phyloP scores from a whole-genome alignment of 2,329 filamentous ascomycete species.

The Pseudogymnoascus sp. region DNA sequence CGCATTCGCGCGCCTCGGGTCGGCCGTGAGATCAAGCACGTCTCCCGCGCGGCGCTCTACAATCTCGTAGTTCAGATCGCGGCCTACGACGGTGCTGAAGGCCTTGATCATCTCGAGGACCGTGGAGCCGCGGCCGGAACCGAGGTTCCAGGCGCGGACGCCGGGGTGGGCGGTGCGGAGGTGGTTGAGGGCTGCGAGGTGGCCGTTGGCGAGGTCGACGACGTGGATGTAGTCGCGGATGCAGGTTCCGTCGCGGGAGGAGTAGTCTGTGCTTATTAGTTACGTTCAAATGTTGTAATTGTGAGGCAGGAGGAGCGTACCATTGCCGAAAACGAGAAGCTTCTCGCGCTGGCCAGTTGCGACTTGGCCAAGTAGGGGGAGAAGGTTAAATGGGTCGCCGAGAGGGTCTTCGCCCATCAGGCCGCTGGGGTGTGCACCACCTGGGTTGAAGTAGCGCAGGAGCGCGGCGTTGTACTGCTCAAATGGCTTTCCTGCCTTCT shows the following conservation, averaged over 20 bases:
- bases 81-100: conserved; percentile 80
- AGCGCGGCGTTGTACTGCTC: conserved; percentile 89
- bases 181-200: conserved; percentile 84
- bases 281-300: conserved; percentile 10
- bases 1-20: conserved; percentile 75
- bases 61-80: conserved; percentile 79
- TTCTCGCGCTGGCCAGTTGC: conserved; percentile 93
- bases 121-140: conserved; percentile 87
- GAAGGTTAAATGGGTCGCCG: conserved; percentile 89
- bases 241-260: conserved; percentile 80
- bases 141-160: conserved; percentile 92
- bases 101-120: conserved; percentile 97
- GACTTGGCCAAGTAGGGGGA: conserved; percentile 90
- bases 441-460: conserved; percentile 96
- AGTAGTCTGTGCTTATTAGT: conserved; percentile 59
- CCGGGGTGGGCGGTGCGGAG: conserved; percentile 77
- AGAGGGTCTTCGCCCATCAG: conserved; percentile 98
- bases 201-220: conserved; percentile 77
- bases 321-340: conserved; percentile 87
- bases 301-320: conserved; percentile 41
- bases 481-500: conserved; percentile 69
- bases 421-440: conserved; percentile 85
- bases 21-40: conserved; percentile 89
- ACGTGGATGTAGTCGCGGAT: conserved; percentile 99
- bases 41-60: conserved; percentile 76